Evolutionary conservation across 2,329 filamentous ascomycete genomes (phyloP).

Genomic region (Didymosphaeria variabile): DNA sequence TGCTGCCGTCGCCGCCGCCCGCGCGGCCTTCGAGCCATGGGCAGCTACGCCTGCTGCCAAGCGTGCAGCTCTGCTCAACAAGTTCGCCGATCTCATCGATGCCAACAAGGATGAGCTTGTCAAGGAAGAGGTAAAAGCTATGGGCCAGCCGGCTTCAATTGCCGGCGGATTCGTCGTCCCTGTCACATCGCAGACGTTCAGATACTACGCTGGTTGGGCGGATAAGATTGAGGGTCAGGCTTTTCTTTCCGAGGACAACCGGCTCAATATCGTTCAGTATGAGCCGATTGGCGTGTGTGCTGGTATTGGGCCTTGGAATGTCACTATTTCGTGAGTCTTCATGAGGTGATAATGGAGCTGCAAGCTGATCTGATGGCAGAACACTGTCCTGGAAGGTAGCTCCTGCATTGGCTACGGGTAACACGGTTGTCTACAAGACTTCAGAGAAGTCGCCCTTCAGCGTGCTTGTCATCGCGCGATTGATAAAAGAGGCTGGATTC

Average conservation of each 20-base stretch:
- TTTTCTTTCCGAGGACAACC: constrained; percentile 23
- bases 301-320: constrained; percentile 44
- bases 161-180: constrained; percentile 18
- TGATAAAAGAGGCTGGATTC: constrained; percentile 47
- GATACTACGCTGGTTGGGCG: constrained; percentile 33
- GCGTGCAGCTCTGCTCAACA: constrained; percentile 34
- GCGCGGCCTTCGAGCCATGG: constrained; percentile 35
- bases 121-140: constrained; percentile 26
- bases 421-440: constrained; percentile 41
- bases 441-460: constrained; percentile 41
- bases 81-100: constrained; percentile 33
- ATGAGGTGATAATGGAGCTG: neutral
- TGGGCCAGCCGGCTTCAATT: constrained; percentile 28
- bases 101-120: constrained; percentile 24
- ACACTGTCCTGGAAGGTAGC: constrained; percentile 40
- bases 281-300: constrained; percentile 42
- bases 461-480: constrained; percentile 29
- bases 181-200: constrained; percentile 14
- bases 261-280: constrained; percentile 27
- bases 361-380: constrained; percentile 7
- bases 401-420: constrained; percentile 45
- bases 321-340: constrained; percentile 25
- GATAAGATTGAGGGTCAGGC: constrained; percentile 35
- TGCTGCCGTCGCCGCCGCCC: constrained; percentile 35
- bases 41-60: constrained; percentile 29